These are phyloP conservation scores for Lentinula sp. DNA, from an alignment of 768 basidiomycete species.

Conservation along the genomic window DNA sequence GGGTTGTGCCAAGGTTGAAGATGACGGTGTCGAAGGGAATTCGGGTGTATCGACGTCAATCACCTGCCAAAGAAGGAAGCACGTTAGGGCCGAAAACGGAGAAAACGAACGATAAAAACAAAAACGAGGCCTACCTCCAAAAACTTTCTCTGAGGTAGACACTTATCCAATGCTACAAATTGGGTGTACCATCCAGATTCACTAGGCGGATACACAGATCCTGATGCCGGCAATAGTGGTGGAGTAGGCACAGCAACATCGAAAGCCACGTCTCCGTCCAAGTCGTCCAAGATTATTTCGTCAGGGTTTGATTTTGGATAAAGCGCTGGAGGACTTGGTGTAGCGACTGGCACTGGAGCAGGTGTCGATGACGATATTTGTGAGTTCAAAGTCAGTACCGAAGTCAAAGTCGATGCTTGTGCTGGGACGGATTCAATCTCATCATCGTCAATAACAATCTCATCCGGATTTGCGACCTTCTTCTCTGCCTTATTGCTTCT, in stretches of 20 bases:
- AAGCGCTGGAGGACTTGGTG: background rate
- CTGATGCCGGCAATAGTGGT: slow-evolving; percentile 17
- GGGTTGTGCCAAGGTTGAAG: background rate
- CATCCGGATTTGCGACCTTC: slow-evolving; percentile 36
- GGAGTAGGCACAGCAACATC: slow-evolving; percentile 22
- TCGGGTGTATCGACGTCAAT: slow-evolving; percentile 43
- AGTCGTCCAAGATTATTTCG: slow-evolving; percentile 43
- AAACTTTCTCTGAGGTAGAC: slow-evolving; percentile 67
- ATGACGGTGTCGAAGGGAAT: slow-evolving; percentile 10
- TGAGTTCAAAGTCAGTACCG: background rate
- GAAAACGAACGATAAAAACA: background rate
- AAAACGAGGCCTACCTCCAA: slow-evolving; percentile 57
- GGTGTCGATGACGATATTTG: background rate
- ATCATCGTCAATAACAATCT: slow-evolving; percentile 40
- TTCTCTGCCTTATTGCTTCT: background rate
- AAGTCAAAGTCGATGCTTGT: too few relatives aligned
- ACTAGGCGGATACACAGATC: background rate
- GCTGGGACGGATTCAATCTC: slow-evolving; percentile 17
- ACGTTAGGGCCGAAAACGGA: background rate
- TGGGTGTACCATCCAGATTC: slow-evolving; percentile 34
- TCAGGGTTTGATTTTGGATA: slow-evolving; percentile 32
- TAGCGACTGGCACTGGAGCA: background rate
- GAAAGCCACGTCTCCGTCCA: slow-evolving; percentile 32
- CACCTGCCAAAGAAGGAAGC: slow-evolving; percentile 38
- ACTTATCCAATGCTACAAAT: slow-evolving; percentile 92